Percentiles rank a stretch among this genome's conserved stretches.
These are phyloP conservation scores for Ogataea dorogensis DNA, from an alignment of 805 yeast genomes.

Conservation along the genomic window DNA sequence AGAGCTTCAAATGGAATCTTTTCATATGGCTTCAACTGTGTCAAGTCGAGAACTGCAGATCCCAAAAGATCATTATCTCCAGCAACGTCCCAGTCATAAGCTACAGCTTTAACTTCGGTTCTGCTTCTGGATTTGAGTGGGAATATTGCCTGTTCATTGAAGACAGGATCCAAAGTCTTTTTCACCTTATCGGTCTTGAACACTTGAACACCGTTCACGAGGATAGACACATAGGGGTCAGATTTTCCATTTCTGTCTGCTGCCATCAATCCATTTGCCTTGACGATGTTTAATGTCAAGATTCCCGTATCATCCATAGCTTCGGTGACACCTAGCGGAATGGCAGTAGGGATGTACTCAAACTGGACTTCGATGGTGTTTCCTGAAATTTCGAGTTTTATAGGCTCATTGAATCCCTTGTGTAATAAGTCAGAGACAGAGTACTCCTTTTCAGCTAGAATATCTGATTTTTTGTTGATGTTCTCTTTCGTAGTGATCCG, in stretches of 20 bases:
- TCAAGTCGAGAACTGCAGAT: constrained; percentile 46
- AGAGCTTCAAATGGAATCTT: constrained; percentile 43
- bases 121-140: constrained; percentile 65
- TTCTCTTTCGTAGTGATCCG: constrained; percentile 55
- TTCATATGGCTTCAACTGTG: constrained; percentile 45
- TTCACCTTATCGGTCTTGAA: constrained; percentile 61
- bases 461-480: constrained; percentile 46
- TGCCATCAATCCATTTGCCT: constrained; percentile 52
- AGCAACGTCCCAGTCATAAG: constrained; percentile 77
- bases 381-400: constrained; percentile 42
- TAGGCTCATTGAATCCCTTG: constrained; percentile 46
- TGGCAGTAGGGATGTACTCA: constrained; percentile 60
- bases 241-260: constrained; percentile 76
- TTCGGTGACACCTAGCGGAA: constrained; percentile 54
- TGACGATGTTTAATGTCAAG: constrained; percentile 52
- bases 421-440: constrained; percentile 55
- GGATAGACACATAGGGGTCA: constrained; percentile 63
- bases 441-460: constrained; percentile 49
- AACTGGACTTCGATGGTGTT: constrained; percentile 45
- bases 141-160: constrained; percentile 66
- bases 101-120: constrained; percentile 45
- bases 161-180: constrained; percentile 68
- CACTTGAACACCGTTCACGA: constrained; percentile 51
- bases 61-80: constrained; percentile 68
- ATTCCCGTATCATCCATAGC: constrained; percentile 68